Evolutionary conservation across 2,329 filamentous ascomycete genomes (phyloP).

Genomic region (Colletotrichum camelliae): DNA sequence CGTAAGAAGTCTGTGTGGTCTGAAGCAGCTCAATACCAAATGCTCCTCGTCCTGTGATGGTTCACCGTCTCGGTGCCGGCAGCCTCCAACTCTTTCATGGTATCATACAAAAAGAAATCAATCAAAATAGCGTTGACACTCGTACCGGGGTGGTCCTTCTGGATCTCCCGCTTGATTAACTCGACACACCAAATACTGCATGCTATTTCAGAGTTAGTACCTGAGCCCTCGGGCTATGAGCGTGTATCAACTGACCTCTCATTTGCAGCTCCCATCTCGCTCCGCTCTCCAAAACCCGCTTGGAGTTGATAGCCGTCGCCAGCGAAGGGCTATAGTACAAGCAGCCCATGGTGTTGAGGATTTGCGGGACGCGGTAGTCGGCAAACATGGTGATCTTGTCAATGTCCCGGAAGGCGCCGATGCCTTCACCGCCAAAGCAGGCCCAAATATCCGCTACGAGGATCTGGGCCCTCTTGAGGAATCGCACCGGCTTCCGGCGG

Average conservation of each 20-base stretch:
- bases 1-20: neutral
- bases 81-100: constrained; percentile 83
- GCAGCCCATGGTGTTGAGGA: constrained; percentile 82
- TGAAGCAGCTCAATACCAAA: constrained; percentile 77
- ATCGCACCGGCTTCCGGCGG: constrained; percentile 71
- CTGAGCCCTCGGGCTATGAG: neutral
- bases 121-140: constrained; percentile 88
- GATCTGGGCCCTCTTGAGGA: constrained; percentile 96
- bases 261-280: constrained; percentile 85
- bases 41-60: constrained; percentile 89
- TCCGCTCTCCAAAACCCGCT: constrained; percentile 72
- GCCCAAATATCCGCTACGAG: constrained; percentile 97
- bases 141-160: constrained; percentile 72
- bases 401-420: constrained; percentile 86
- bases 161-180: constrained; percentile 82
- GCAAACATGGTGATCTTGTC: constrained; percentile 98
- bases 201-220: constrained; percentile 47
- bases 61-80: constrained; percentile 67
- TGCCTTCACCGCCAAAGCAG: constrained; percentile 82
- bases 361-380: constrained; percentile 96
- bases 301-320: constrained; percentile 70
- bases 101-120: constrained; percentile 97
- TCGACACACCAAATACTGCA: constrained; percentile 98
- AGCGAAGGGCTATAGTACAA: constrained; percentile 84
- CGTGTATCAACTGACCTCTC: constrained; percentile 62